Conservation (phyloP, 164 flowering plant species). For the Dillenia suffruticosa region DNA sequence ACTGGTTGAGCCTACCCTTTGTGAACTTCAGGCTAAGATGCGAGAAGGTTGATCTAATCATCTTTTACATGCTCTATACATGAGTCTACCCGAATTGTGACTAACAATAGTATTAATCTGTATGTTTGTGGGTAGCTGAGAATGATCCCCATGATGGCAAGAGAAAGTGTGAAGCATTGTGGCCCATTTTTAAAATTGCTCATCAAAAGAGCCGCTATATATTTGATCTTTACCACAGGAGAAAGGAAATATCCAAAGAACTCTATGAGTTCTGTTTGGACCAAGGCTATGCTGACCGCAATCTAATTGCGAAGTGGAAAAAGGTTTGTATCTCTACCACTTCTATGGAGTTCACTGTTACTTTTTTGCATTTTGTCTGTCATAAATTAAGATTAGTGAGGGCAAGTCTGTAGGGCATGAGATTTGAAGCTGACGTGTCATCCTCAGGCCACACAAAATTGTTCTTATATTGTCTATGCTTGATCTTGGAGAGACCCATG, state of each 20-base stretch:
- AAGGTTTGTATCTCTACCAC: conserved; percentile 41
- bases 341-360: neutral
- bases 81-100: neutral
- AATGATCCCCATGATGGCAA: conserved; percentile 84
- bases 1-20: conserved; percentile 78
- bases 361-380: neutral
- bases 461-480: too few relatives aligned
- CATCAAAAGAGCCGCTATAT: conserved; percentile 88
- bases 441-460: too few relatives aligned
- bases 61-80: neutral
- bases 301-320: conserved; percentile 78
- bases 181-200: conserved; percentile 83
- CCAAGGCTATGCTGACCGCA: conserved; percentile 82
- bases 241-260: conserved; percentile 80
- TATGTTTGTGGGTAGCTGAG: conserved; percentile 46
- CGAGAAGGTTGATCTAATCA: conserved; percentile 58
- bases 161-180: conserved; percentile 76
- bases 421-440: too few relatives aligned
- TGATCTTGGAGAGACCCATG: too few relatives aligned
- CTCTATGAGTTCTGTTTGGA: conserved; percentile 82
- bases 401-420: too few relatives aligned
- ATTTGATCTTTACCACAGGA: conserved; percentile 66
- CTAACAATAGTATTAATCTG: conserved; percentile 1
- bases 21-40: conserved; percentile 80
- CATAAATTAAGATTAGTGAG: too few relatives aligned